These are phyloP conservation scores for Dictyostelium discoideum DNA, from an alignment of 78 protist species.

Conservation along the genomic window DNA sequence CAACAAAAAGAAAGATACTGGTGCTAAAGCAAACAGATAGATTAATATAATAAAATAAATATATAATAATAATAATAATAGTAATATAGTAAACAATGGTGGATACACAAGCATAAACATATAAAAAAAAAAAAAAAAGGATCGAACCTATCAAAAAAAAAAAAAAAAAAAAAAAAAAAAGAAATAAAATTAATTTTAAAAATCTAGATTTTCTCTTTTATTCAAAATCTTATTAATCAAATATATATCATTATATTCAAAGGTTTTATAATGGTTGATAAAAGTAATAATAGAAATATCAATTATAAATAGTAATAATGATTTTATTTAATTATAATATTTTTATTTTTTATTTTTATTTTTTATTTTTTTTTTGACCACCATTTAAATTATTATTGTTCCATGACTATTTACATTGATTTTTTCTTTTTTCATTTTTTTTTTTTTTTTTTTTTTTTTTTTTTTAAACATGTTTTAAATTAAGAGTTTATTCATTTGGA, in stretches of 20 bases:
- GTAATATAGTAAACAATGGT: not conserved
- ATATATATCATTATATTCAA: no score
- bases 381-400: not conserved
- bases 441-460: not conserved
- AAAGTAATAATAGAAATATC: no score
- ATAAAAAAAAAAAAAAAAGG: not conserved
- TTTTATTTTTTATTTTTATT: no score
- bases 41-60: not conserved
- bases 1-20: slow-evolving; percentile 79
- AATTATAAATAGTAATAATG: no score
- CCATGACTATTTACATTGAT: not conserved
- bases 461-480: no score
- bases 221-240: no score
- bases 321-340: no score
- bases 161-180: not conserved
- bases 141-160: not conserved
- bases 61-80: not conserved
- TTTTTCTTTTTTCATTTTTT: not conserved
- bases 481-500: not conserved
- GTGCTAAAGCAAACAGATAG: slow-evolving; percentile 60
- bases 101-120: not conserved
- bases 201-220: no score
- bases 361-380: no score
- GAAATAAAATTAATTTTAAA: not conserved
- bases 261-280: no score